Evolutionary conservation across 371 early-diverging fungal species (phyloP).

Genomic region (Coemansia sp.): DNA sequence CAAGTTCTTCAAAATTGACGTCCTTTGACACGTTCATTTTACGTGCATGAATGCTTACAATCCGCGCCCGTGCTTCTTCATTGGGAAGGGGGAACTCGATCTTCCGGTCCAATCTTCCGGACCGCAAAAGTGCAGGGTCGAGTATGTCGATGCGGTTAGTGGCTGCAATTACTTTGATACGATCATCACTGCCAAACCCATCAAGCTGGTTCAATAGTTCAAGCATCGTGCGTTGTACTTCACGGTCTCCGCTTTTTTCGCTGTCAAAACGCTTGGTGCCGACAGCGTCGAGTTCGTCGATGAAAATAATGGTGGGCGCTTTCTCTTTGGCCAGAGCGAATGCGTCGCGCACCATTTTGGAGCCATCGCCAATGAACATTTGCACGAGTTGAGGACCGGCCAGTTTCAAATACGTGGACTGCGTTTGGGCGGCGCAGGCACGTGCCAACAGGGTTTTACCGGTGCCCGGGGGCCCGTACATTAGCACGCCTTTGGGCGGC

Average conservation of each 20-base stretch:
- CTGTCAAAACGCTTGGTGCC: constrained; percentile 99
- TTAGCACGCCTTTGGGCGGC: constrained; percentile 97
- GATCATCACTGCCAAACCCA: constrained; percentile 95
- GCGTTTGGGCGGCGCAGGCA: constrained; percentile 98
- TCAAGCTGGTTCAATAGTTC: constrained; percentile 99
- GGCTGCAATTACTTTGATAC: constrained; percentile 99
- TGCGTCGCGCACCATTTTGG: constrained; percentile 97
- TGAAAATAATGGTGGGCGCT: constrained; percentile 99
- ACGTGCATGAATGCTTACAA: constrained; percentile 99
- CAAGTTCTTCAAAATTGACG: constrained; percentile 99
- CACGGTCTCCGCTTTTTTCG: constrained; percentile 98
- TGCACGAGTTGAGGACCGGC: constrained; percentile 99
- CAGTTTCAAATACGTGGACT: constrained; percentile 94
- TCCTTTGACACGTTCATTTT: constrained; percentile 97
- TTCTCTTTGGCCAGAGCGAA: constrained; percentile 99
- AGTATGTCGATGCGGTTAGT: constrained; percentile 99
- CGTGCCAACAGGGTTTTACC: constrained; percentile 97
- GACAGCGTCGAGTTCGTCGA: constrained; percentile 99
- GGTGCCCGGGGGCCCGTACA: constrained; percentile 99
- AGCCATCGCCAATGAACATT: constrained; percentile 99
- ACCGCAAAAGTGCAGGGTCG: constrained; percentile 98
- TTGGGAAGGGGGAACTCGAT: constrained; percentile 99
- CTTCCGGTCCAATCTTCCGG: constrained; percentile 99
- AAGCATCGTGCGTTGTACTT: constrained; percentile 99
- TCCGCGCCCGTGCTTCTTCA: constrained; percentile 97